Conservation (phyloP, 495 filamentous ascomycete genomes). For the Penicillium antarcticum region DNA sequence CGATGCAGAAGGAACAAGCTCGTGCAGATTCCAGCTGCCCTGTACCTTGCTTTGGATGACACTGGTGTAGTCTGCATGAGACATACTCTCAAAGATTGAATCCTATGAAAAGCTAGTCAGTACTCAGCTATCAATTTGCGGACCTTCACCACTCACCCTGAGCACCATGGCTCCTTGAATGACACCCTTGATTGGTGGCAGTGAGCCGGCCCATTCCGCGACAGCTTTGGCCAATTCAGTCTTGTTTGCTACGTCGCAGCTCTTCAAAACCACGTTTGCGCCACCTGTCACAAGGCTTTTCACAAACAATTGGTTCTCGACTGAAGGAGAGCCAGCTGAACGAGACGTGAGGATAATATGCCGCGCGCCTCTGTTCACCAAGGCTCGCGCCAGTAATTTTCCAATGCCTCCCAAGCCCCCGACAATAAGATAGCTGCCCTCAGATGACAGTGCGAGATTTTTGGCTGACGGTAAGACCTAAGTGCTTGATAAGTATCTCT, state of each 20-base stretch:
- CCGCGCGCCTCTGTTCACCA: constrained; percentile 55
- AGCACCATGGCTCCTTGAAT: constrained; percentile 43
- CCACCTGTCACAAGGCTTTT: too few relatives aligned
- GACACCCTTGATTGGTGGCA: constrained; percentile 31
- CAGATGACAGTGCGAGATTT: constrained; percentile 3
- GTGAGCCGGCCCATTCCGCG: not conserved
- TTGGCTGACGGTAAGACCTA: constrained; percentile 21
- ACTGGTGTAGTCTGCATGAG: constrained; percentile 25
- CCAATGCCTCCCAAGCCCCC: constrained; percentile 59
- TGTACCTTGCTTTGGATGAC: constrained; percentile 37
- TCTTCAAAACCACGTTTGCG: constrained; percentile 15
- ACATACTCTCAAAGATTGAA: constrained; percentile 39
- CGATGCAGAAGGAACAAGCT: constrained; percentile 24
- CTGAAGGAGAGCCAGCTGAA: constrained; percentile 32
- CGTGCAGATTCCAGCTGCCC: constrained; percentile 52
- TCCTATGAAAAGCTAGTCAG: constrained; percentile 12
- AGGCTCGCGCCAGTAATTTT: constrained; percentile 53
- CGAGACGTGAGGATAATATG: constrained; percentile 50
- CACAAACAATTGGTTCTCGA: constrained; percentile 12
- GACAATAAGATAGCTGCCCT: constrained; percentile 43
- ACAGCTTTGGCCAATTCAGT: constrained; percentile 14
- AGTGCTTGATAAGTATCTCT: not conserved
- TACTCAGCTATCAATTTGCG: too few relatives aligned
- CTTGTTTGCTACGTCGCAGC: constrained; percentile 20
- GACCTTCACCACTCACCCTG: constrained; percentile 8